Base-by-base conservation (phyloP, 2,329 filamentous ascomycete species). In the Pestalotiopsis sp. region DNA sequence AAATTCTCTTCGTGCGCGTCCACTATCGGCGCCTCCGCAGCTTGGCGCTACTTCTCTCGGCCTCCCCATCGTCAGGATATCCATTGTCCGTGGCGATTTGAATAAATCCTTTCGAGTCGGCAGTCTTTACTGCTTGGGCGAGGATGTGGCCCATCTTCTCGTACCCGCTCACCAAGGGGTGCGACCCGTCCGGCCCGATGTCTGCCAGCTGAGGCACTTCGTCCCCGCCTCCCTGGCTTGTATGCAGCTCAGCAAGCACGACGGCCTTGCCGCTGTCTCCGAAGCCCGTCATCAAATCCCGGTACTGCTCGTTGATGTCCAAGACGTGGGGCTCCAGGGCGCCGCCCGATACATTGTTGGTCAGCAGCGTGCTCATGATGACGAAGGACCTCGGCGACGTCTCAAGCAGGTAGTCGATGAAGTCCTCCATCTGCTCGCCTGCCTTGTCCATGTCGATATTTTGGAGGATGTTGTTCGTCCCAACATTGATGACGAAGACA, bases 401-500 rank as follows among this genome's bases (percentile, higher is more conserved):
- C 11, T 65, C 45, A 4, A 78, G 68, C 66, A 79, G 66, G 68
- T 78, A 78, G 60, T 77, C 70, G 64, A 79, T 73, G 60, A 79
- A 72, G 17, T 71, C 66, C 56, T 73, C 72, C 72, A 79, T 72
- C 23, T 76, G 67, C 25, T 67, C 52, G 31, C 75, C 74, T 1
- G 75, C 72, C 60, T 73, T 71, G 58, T 74, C 69, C 36, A 74
- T 69, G 36, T 78, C 73, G 20, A 67, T 64, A n/a, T 72, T 56
- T 45, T 78, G 77, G 23, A 77, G 70, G 12, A 75, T 75, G 63
- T 80, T 78, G 68, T 79, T 80, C 13, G 78, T 76, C 20, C 78
- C 78, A 36, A 74, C 72, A 41, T 79, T 75, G 65, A 80, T 76
- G 20, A 78, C n/a, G 64, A 79, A 76, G 3, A 79, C 7, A 66